Conservation (phyloP, 2,329 filamentous ascomycete genomes). For the Arthroderma uncinatum region DNA sequence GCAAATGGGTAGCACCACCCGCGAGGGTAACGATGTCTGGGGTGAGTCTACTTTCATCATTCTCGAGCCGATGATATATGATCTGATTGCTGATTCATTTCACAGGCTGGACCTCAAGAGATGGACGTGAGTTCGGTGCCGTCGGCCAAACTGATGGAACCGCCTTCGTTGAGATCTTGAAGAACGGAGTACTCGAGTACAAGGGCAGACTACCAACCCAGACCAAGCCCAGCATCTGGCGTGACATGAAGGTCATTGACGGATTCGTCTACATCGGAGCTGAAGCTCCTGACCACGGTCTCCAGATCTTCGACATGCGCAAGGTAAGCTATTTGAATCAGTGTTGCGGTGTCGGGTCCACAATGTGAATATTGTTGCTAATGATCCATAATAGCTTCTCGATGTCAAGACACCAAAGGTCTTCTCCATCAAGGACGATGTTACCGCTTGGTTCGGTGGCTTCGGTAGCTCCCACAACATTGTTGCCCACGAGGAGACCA, state of each 20-base stretch:
- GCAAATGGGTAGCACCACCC: conserved; percentile 28
- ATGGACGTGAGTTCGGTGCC: conserved; percentile 42
- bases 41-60: conserved; percentile 13
- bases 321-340: conserved; percentile 23
- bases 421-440: conserved; percentile 35
- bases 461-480: conserved; percentile 44
- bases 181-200: conserved; percentile 37
- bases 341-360: neutral
- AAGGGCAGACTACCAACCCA: conserved; percentile 39
- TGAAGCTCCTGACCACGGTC: conserved; percentile 42
- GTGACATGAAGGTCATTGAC: conserved; percentile 29
- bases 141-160: conserved; percentile 42
- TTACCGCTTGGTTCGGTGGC: conserved; percentile 33
- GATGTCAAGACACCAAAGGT: conserved; percentile 30
- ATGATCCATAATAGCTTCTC: conserved; percentile 37
- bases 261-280: conserved; percentile 23
- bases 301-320: conserved; percentile 54
- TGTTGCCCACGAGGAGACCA: conserved; percentile 36
- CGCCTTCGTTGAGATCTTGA: conserved; percentile 40
- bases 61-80: neutral
- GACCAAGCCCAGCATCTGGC: conserved; percentile 25
- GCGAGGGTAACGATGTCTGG: conserved; percentile 32
- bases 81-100: neutral
- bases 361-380: neutral
- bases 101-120: conserved; percentile 38